These are phyloP conservation scores for Paspalum notatum DNA, from an alignment of 176 grass and related monocot genomes.

Conservation along the genomic window DNA sequence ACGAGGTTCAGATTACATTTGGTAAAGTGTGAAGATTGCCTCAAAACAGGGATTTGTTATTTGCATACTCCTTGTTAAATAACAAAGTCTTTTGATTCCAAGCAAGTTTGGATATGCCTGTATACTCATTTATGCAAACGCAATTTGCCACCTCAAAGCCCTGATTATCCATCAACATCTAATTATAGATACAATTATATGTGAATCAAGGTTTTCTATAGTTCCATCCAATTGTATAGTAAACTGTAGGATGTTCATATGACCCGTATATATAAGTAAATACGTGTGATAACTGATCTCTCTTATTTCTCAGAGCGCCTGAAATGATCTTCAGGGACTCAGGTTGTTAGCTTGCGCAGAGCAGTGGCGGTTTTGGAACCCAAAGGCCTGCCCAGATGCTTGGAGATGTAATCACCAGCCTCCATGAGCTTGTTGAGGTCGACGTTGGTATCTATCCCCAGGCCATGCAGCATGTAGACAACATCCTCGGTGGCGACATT, in stretches of 20 bases:
- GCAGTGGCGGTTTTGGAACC: conserved; percentile 77
- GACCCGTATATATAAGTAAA: neutral
- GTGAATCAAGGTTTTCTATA: neutral
- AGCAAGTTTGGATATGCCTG: no score
- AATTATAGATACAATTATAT: neutral
- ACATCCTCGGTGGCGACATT: conserved; percentile 90
- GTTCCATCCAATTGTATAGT: neutral
- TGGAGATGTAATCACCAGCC: conserved; percentile 86
- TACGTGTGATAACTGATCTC: neutral
- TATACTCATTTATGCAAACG: neutral
- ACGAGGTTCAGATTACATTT: neutral
- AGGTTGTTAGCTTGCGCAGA: conserved; percentile 48
- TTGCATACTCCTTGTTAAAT: no score
- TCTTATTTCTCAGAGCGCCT: neutral
- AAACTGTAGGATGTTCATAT: neutral
- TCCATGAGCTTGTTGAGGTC: conserved; percentile 80
- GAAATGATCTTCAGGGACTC: conserved; percentile 24
- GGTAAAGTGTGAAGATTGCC: neutral
- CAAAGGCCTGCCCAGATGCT: conserved; percentile 64
- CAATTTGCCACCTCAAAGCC: neutral
- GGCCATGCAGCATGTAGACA: conserved; percentile 89
- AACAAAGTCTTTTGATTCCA: no score
- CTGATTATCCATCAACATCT: neutral
- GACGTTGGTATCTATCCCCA: conserved; percentile 77
- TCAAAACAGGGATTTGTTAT: neutral